These are phyloP conservation scores for Phytophthora megakarya DNA, from an alignment of 352 stramenopile genomes.

Conservation along the genomic window DNA sequence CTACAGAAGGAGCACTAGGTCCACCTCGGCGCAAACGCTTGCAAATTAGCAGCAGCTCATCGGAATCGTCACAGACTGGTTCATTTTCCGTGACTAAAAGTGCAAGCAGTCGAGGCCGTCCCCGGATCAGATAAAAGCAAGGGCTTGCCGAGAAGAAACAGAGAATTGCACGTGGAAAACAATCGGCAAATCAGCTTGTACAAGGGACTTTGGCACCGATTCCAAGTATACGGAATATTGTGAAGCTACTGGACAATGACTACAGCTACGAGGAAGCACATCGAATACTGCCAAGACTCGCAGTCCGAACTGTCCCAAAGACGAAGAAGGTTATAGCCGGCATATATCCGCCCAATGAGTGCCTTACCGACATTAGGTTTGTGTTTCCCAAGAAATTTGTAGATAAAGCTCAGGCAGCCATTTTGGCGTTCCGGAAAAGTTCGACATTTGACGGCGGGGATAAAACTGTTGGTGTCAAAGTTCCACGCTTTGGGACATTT, in stretches of 20 bases:
- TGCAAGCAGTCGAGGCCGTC: neutral
- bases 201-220: constrained; percentile 8
- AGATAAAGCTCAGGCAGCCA: constrained; percentile 4
- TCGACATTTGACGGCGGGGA: neutral
- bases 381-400: constrained; percentile 5
- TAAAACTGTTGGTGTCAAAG: neutral
- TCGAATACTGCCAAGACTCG: neutral
- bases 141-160: neutral
- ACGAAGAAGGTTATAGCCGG: constrained; percentile 7
- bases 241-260: neutral
- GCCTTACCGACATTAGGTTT: neutral
- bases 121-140: constrained; percentile 4
- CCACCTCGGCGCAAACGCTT: too few relatives aligned
- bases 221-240: constrained; percentile 1
- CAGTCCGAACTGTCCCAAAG: neutral
- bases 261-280: constrained; percentile 5
- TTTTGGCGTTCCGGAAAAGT: neutral
- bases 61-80: neutral
- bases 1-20: too few relatives aligned
- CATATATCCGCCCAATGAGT: neutral
- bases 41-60: constrained; percentile 7
- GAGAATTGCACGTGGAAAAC: neutral
- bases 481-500: constrained; percentile 12
- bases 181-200: neutral
- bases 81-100: constrained; percentile 5